phyloP scores from a whole-genome alignment of 2,329 filamentous ascomycete species.

The Nannizzia gypsea region DNA sequence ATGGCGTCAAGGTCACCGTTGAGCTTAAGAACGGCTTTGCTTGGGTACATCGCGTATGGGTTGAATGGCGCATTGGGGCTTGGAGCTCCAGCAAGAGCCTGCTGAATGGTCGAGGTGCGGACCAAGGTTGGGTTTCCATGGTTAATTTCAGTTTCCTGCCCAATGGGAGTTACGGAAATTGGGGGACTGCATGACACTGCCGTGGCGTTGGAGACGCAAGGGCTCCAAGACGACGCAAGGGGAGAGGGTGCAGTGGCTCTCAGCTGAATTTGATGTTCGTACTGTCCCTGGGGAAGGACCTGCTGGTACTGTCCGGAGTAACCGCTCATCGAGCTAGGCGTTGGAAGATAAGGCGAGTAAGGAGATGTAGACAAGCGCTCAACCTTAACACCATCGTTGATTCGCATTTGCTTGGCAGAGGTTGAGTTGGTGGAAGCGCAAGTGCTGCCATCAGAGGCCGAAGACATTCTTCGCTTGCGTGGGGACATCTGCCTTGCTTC shows the following conservation, averaged over 20 bases:
- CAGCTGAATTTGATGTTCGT: slow-evolving; percentile 32
- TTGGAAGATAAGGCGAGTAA: slow-evolving; percentile 42
- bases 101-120: slow-evolving; percentile 54
- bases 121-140: slow-evolving; percentile 47
- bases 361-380: slow-evolving; percentile 37
- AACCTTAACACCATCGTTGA: slow-evolving; percentile 39
- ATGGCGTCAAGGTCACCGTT: slow-evolving; percentile 74
- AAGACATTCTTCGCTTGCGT: slow-evolving; percentile 47
- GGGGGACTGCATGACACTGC: slow-evolving; percentile 34
- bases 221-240: slow-evolving; percentile 37
- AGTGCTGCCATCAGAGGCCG: slow-evolving; percentile 35
- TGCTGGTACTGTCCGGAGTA: slow-evolving; percentile 30
- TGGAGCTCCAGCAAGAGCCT: slow-evolving; percentile 30
- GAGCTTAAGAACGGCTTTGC: slow-evolving; percentile 76
- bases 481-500: slow-evolving; percentile 29
- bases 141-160: slow-evolving; percentile 34
- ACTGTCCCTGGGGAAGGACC: slow-evolving; percentile 32
- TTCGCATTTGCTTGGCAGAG: slow-evolving; percentile 37
- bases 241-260: slow-evolving; percentile 39
- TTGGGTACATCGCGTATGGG: slow-evolving; percentile 67
- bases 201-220: slow-evolving; percentile 37
- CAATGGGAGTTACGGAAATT: slow-evolving; percentile 29
- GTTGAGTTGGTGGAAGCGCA: slow-evolving; percentile 39
- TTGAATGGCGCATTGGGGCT: slow-evolving; percentile 50
- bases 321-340: slow-evolving; percentile 32